Base-by-base conservation (phyloP, 495 filamentous ascomycete species). In the Tricharina praecox region DNA sequence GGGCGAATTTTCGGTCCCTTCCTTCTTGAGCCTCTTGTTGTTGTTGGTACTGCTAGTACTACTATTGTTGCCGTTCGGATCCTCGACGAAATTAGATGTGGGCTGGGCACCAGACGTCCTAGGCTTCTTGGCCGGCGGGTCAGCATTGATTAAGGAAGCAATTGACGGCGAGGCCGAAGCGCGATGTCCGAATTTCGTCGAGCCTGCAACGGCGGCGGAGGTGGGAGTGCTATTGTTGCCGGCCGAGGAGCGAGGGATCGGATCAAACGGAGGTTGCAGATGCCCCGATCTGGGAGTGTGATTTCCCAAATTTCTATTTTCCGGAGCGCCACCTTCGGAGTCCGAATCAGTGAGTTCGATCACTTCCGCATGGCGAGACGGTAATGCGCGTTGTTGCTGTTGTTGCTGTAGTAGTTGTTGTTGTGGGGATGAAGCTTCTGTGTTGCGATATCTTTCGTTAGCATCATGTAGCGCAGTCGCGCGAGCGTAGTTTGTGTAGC, bases 81-180 rank as follows among this genome's bases (percentile, higher is more conserved):
- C n/a, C n/a, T 54, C 56, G 45, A 45, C 19, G 51, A 45, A 34
- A 41, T 50, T 21, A 18, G 47, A 32, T 1, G 35, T 43, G 13
- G 47, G 47, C 4, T 35, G 43, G 5, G 47, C 36, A 23, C 30
- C 24, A 4, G 37, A 28, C 2, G 50, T 19, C 23, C 48, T 52
- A 15, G 36, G 21, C 34, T 48, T 53, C 43, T 50, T 53, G 43
- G 23, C 36, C 18, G 58, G 58, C 15, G 50, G 41, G 21, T 59
- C 58, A 37, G 56, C 50, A 16, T 48, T 37, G 39, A 60, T 61
- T 37, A 61, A 35, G 19, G 58, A 61, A 33, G 58, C 53, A 47
- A 61, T 61, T 38, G 58, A 57, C 40, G 58, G 58, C 19, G 58
- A 53, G n/a, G 58, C 58, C 13, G 58, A 61, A 41, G 58, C 58